Conservation (phyloP, 257 asterid genomes). For the Fraxinus americana region DNA sequence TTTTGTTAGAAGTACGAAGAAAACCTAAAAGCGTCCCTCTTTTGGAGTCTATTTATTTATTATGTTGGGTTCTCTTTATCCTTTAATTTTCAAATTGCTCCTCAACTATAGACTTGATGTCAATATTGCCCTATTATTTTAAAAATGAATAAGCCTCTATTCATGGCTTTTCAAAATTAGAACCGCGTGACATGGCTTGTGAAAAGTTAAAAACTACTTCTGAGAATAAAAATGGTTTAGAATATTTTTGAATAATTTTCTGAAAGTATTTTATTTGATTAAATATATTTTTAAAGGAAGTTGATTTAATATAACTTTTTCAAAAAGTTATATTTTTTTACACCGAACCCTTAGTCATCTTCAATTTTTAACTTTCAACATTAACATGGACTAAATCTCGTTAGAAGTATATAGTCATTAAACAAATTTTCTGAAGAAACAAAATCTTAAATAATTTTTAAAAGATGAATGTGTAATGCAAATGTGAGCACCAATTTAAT, state of each 20-base stretch:
- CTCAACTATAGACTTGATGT: neutral
- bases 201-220: too few relatives aligned
- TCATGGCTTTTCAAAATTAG: neutral
- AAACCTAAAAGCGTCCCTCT: conserved; percentile 12
- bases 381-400: too few relatives aligned
- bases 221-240: too few relatives aligned
- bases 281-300: too few relatives aligned
- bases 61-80: neutral
- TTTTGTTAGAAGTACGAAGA: neutral
- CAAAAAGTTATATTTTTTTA: too few relatives aligned
- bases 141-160: neutral
- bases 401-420: too few relatives aligned
- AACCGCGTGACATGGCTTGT: too few relatives aligned
- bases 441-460: neutral
- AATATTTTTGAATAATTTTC: too few relatives aligned
- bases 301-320: too few relatives aligned
- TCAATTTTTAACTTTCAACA: too few relatives aligned
- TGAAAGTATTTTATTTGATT: too few relatives aligned
- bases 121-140: neutral
- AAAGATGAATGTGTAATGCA: neutral
- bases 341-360: neutral
- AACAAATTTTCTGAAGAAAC: neutral
- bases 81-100: neutral
- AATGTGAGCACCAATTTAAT: too few relatives aligned
- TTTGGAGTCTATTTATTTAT: neutral